Evolutionary conservation across 257 asterid species (phyloP).

Genomic region (Apocynum venetum): DNA sequence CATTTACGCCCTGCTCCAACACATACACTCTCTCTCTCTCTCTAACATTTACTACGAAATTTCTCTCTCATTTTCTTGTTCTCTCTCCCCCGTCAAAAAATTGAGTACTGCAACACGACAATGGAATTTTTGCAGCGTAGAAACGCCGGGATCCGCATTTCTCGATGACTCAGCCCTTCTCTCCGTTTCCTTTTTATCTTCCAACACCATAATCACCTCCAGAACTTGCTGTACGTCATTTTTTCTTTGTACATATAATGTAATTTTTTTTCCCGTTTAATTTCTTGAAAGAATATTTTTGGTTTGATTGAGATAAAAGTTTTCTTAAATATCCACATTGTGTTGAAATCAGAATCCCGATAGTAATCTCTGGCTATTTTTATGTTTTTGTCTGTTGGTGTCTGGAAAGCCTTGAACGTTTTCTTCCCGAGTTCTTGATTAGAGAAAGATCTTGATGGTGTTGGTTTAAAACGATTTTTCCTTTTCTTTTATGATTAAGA

Average conservation of each 20-base stretch:
- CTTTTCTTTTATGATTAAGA: neutral
- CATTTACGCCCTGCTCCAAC: conserved; percentile 15
- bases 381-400: no score
- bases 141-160: conserved; percentile 51
- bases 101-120: conserved; percentile 13
- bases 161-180: conserved; percentile 34
- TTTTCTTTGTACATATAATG: neutral
- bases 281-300: conserved; percentile 7
- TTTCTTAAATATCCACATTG: conserved; percentile 28
- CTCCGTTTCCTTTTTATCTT: conserved; percentile 9
- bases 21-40: neutral
- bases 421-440: conserved; percentile 5
- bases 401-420: neutral
- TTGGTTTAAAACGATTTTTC: conserved; percentile 11
- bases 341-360: conserved; percentile 24
- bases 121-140: conserved; percentile 36
- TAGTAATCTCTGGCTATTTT: conserved; percentile 13
- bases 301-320: conserved; percentile 4
- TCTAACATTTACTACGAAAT: neutral
- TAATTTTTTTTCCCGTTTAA: neutral
- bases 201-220: conserved; percentile 6
- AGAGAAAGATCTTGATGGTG: conserved; percentile 33
- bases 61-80: neutral
- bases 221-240: conserved; percentile 28
- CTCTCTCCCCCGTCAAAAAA: neutral